These are phyloP conservation scores for Fusarium nurragi DNA, from an alignment of 2,329 filamentous ascomycete species.

Conservation along the genomic window DNA sequence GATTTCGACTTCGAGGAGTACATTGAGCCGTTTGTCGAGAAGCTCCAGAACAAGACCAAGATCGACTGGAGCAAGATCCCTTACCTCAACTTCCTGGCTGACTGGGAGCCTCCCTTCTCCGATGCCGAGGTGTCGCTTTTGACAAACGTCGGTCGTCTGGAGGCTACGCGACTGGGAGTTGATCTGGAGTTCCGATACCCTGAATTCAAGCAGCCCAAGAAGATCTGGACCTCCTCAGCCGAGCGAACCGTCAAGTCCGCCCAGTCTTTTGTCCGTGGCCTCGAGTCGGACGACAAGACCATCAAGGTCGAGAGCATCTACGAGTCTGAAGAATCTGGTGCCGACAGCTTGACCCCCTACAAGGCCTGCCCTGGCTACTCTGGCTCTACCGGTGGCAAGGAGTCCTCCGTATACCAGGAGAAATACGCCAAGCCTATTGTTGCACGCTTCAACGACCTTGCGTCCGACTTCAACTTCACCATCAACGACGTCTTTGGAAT, in stretches of 20 bases:
- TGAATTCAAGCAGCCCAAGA: conserved; percentile 60
- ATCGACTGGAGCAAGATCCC: conserved; percentile 67
- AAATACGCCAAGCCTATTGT: conserved; percentile 69
- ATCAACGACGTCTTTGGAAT: conserved; percentile 70
- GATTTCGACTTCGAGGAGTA: conserved; percentile 67
- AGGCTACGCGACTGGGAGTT: conserved; percentile 67
- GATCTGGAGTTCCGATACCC: conserved; percentile 68
- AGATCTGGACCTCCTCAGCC: conserved; percentile 70
- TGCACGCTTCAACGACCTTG: conserved; percentile 63
- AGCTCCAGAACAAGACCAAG: conserved; percentile 64
- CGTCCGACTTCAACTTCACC: conserved; percentile 70
- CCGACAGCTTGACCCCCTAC: conserved; percentile 70
- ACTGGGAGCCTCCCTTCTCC: conserved; percentile 67
- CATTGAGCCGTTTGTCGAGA: conserved; percentile 65
- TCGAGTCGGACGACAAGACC: conserved; percentile 61
- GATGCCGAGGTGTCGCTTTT: conserved; percentile 66
- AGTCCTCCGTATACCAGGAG: conserved; percentile 60
- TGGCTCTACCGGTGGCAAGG: conserved; percentile 63
- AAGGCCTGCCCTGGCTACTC: conserved; percentile 71
- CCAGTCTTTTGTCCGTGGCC: conserved; percentile 65
- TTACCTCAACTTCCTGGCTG: conserved; percentile 63
- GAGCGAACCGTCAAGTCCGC: conserved; percentile 69
- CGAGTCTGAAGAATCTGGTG: conserved; percentile 66
- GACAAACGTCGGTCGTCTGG: conserved; percentile 68
- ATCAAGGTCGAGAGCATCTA: conserved; percentile 65